Percentiles rank a stretch among this genome's conserved stretches.
Evolutionary conservation across 805 yeast genomes (phyloP).

Genomic region (Yarrowia osloensis): DNA sequence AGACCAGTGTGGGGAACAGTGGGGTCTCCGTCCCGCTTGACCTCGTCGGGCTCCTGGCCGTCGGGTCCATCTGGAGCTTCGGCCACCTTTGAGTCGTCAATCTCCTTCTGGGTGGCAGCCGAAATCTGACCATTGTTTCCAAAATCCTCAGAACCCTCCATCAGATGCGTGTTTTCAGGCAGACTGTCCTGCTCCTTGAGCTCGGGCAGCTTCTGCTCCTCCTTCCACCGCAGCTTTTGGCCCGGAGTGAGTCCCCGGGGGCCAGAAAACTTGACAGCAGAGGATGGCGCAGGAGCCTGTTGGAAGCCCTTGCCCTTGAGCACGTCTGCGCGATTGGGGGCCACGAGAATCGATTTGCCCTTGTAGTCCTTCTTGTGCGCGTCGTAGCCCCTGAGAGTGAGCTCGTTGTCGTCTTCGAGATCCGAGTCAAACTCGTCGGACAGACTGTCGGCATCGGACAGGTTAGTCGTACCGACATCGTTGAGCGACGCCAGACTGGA

Average conservation of each 20-base stretch:
- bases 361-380: neutral
- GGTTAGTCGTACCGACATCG: neutral
- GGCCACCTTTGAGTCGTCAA: neutral
- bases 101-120: neutral
- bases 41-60: neutral
- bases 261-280: constrained; percentile 2
- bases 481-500: neutral
- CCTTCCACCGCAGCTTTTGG: neutral
- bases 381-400: neutral
- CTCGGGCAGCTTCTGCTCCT: neutral
- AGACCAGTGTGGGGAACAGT: neutral
- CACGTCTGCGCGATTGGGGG: neutral
- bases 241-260: neutral
- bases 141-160: neutral
- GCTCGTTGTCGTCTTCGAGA: neutral
- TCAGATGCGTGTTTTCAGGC: neutral
- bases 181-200: neutral
- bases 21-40: neutral
- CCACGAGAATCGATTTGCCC: neutral
- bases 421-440: constrained; percentile 19
- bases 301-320: constrained; percentile 1
- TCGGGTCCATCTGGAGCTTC: constrained; percentile 16
- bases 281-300: neutral
- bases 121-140: constrained; percentile 1
- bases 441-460: constrained; percentile 1